These are phyloP conservation scores for Globomyces sp. DNA, from an alignment of 371 early-diverging fungal genomes.

Conservation along the genomic window DNA sequence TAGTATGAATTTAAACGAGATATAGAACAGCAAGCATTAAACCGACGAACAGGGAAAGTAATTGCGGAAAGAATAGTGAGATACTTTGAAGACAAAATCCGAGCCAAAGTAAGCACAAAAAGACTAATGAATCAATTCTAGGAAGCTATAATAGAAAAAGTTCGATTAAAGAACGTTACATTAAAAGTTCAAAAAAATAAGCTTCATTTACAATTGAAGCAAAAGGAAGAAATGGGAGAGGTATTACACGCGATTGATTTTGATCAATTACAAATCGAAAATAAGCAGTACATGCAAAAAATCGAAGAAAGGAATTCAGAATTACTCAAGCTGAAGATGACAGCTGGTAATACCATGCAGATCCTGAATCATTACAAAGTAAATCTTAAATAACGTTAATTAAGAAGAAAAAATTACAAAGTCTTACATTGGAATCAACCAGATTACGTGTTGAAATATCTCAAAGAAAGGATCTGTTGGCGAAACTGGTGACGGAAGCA, in stretches of 20 bases:
- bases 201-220: slow-evolving; percentile 53
- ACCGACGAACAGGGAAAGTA: slow-evolving; percentile 53
- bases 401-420: slow-evolving; percentile 33
- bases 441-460: slow-evolving; percentile 40
- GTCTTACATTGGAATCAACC: slow-evolving; percentile 38
- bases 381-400: no score
- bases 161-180: slow-evolving; percentile 56
- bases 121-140: slow-evolving; percentile 25
- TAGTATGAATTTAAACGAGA: slow-evolving; percentile 53
- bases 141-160: slow-evolving; percentile 57
- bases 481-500: slow-evolving; percentile 38
- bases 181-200: slow-evolving; percentile 57
- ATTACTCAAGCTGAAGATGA: slow-evolving; percentile 54
- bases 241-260: slow-evolving; percentile 63
- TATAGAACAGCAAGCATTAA: slow-evolving; percentile 47
- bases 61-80: slow-evolving; percentile 53
- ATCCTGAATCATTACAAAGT: slow-evolving; percentile 47
- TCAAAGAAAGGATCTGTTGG: slow-evolving; percentile 41
- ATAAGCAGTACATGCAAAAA: slow-evolving; percentile 56
- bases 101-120: slow-evolving; percentile 30
- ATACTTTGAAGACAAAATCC: slow-evolving; percentile 54
- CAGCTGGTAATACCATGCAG: slow-evolving; percentile 51
- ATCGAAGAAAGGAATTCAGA: slow-evolving; percentile 60
- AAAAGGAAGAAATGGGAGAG: slow-evolving; percentile 65
- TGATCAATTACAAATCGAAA: slow-evolving; percentile 62